Conservation (phyloP, 257 asterid genomes). For the Striga asiatica region DNA sequence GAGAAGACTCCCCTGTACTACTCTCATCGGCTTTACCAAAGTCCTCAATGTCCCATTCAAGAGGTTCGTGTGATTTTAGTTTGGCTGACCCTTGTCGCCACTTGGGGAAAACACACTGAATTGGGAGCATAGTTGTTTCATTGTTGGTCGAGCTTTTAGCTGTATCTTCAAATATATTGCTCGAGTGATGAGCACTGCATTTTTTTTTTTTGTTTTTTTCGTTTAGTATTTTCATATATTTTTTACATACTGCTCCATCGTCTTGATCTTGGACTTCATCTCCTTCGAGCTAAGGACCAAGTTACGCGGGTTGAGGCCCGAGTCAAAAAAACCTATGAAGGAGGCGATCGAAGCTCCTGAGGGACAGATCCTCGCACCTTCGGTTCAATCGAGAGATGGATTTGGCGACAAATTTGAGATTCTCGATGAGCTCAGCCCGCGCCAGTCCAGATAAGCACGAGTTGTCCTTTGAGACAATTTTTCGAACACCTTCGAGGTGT, state of each 20-base stretch:
- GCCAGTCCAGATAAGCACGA: slow-evolving; percentile 60
- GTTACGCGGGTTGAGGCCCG: slow-evolving; percentile 48
- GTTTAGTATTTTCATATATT: too few species aligned
- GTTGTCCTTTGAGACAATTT: slow-evolving; percentile 80
- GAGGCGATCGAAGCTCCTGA: slow-evolving; percentile 47
- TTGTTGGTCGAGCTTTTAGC: too few species aligned
- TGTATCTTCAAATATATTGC: too few species aligned
- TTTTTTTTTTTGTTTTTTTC: too few species aligned
- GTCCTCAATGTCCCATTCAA: neutral
- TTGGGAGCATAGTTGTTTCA: neutral
- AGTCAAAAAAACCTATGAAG: slow-evolving; percentile 50
- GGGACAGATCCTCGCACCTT: slow-evolving; percentile 51
- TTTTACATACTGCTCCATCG: slow-evolving; percentile 51
- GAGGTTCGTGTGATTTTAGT: too few species aligned
- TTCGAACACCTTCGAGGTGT: slow-evolving; percentile 74
- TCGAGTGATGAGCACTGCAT: too few species aligned
- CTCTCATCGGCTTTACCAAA: neutral
- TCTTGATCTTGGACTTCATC: slow-evolving; percentile 45
- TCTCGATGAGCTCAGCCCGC: slow-evolving; percentile 73
- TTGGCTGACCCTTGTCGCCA: too few species aligned
- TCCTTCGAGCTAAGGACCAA: slow-evolving; percentile 58
- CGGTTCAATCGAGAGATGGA: slow-evolving; percentile 47
- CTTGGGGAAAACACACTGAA: neutral
- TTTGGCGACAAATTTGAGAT: slow-evolving; percentile 38
- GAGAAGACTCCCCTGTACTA: neutral